A percentile compares a stretch with the other conserved stretches of the same genome.
Evolutionary conservation across 768 basidiomycete genomes (phyloP).

Genomic region (Porpolomopsis calyptriformis): DNA sequence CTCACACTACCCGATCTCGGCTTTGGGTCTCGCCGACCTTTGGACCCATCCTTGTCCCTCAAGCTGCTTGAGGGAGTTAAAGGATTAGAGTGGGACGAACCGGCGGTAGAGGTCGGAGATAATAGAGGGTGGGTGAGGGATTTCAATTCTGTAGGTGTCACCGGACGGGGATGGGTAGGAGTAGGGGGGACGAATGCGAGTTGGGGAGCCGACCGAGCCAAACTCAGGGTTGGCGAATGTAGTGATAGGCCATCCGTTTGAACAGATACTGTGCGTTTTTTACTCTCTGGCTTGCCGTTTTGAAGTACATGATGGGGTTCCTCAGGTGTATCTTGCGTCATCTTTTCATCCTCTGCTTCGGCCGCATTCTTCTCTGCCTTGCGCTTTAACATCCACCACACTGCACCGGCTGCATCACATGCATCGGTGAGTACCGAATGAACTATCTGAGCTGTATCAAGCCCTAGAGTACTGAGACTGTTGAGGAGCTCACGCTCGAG

Average conservation of each 20-base stretch:
- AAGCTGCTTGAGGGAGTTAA: conserved; percentile 57
- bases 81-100: conserved; percentile 52
- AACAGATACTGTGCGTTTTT: conserved; percentile 26
- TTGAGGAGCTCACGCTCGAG: conserved; percentile 75
- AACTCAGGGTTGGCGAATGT: conserved; percentile 16
- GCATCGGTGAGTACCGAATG: conserved; percentile 88
- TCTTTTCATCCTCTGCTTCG: conserved; percentile 20
- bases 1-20: conserved; percentile 80
- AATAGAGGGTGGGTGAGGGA: conserved; percentile 39
- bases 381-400: conserved; percentile 94
- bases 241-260: conserved; percentile 34
- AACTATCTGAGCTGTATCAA: conserved; percentile 92
- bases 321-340: conserved; percentile 14
- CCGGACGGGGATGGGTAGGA: conserved; percentile 44
- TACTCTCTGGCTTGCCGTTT: conserved; percentile 23
- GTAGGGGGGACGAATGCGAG: conserved; percentile 72
- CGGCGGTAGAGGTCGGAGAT: conserved; percentile 45
- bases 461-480: conserved; percentile 60
- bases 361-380: conserved; percentile 54
- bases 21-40: conserved; percentile 31
- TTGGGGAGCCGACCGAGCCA: conserved; percentile 41
- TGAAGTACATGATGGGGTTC: conserved; percentile 15
- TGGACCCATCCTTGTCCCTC: conserved; percentile 42
- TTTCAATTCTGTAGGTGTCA: conserved; percentile 33
- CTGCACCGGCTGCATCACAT: conserved; percentile 81